phyloP scores from a whole-genome alignment of 495 filamentous ascomycete genomes.

The Penicillium cosmopolitanum region DNA sequence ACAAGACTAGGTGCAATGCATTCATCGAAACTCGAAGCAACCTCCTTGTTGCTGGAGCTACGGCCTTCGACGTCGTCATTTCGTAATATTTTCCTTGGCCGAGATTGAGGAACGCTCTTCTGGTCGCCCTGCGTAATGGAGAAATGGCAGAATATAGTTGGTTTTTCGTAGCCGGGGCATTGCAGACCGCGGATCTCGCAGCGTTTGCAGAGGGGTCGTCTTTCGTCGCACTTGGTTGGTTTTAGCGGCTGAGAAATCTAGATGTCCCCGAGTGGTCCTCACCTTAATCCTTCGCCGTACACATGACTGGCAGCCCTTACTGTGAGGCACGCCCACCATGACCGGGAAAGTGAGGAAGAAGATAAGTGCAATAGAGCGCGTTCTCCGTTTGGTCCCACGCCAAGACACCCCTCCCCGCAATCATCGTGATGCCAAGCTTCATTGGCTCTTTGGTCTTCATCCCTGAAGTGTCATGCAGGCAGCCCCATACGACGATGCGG shows the following conservation, averaged over 20 bases:
- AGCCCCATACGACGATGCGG: no score
- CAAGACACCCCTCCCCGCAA: background rate
- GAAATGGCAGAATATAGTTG: constrained; percentile 24
- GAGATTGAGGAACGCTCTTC: background rate
- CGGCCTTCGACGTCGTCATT: background rate
- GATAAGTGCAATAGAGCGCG: background rate
- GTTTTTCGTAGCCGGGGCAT: constrained; percentile 36
- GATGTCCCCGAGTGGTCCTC: background rate
- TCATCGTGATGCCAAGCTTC: background rate
- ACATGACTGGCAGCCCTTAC: constrained; percentile 40
- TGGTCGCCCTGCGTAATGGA: background rate
- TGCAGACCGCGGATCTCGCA: constrained; percentile 29
- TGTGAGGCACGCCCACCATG: constrained; percentile 48
- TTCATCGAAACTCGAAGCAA: constrained; percentile 14
- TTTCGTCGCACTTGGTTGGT: constrained; percentile 33
- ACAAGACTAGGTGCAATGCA: constrained; percentile 20
- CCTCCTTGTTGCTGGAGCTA: background rate
- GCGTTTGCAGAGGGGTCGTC: constrained; percentile 28
- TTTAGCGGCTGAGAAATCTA: background rate
- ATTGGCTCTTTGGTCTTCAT: no score
- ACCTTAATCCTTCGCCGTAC: constrained; percentile 38
- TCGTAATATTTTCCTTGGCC: background rate
- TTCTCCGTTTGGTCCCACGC: background rate
- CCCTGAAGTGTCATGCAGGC: no score
- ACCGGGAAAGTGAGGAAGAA: background rate